A percentile compares a stretch with the other conserved stretches of the same genome.
phyloP scores from a whole-genome alignment of 1,284 basidiomycete genomes.

The Naganishia sp. region DNA sequence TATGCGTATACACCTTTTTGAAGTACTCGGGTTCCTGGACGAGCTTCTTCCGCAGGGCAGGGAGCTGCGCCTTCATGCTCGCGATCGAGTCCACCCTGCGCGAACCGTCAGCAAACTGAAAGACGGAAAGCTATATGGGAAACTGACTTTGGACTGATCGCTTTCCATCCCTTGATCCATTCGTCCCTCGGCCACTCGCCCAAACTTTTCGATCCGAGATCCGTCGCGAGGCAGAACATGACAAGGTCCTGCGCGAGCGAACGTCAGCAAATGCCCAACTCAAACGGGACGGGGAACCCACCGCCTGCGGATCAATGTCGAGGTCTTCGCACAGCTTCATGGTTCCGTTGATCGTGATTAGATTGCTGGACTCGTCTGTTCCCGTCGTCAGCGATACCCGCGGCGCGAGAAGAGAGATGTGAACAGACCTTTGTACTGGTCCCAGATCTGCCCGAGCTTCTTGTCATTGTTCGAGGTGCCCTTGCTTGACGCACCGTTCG shows the following conservation, averaged over 20 bases:
- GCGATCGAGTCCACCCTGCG: slow-evolving; percentile 70
- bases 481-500: slow-evolving; percentile 21
- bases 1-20: slow-evolving; percentile 80
- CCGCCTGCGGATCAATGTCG: slow-evolving; percentile 50
- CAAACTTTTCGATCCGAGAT: slow-evolving; percentile 56
- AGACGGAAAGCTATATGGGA: neutral
- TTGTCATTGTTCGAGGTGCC: slow-evolving; percentile 38
- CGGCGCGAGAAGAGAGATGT: neutral
- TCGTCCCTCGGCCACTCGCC: slow-evolving; percentile 74
- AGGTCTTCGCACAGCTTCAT: slow-evolving; percentile 51
- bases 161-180: slow-evolving; percentile 80
- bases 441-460: slow-evolving; percentile 53
- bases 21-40: slow-evolving; percentile 73
- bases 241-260: slow-evolving; percentile 44
- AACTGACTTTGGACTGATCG: slow-evolving; percentile 46
- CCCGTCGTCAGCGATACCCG: neutral
- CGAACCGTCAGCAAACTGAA: neutral
- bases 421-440: slow-evolving; percentile 51
- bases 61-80: slow-evolving; percentile 65
- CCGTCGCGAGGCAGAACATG: slow-evolving; percentile 53
- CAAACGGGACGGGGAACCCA: slow-evolving; percentile 34
- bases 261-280: slow-evolving; percentile 1
- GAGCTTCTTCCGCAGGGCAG: slow-evolving; percentile 65
- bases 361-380: slow-evolving; percentile 45
- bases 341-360: slow-evolving; percentile 55